phyloP scores from a whole-genome alignment of 257 asterid species.

The Nemophila menziesii region DNA sequence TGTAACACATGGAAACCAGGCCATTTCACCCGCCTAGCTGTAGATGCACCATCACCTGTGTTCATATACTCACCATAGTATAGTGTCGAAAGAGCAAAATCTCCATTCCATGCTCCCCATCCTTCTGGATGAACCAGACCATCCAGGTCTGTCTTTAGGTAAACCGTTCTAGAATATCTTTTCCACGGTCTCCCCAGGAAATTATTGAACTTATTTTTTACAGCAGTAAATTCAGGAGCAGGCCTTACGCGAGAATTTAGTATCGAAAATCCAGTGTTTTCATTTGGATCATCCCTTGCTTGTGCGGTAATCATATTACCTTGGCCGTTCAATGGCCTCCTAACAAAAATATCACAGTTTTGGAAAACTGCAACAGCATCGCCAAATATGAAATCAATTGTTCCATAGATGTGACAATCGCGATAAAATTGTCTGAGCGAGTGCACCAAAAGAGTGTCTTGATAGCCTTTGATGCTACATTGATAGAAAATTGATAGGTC shows the following conservation, averaged over 20 bases:
- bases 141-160: conserved; percentile 40
- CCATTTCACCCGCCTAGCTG: conserved; percentile 41
- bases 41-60: conserved; percentile 47
- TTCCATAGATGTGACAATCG: conserved; percentile 51
- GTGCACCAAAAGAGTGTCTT: conserved; percentile 53
- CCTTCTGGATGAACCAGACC: conserved; percentile 41
- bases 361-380: conserved; percentile 48
- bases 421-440: conserved; percentile 59
- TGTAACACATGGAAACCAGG: conserved; percentile 48
- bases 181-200: conserved; percentile 68
- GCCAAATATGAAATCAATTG: conserved; percentile 62
- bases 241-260: conserved; percentile 36
- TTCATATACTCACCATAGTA: conserved; percentile 59
- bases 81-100: conserved; percentile 45
- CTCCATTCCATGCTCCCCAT: conserved; percentile 53
- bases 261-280: conserved; percentile 52
- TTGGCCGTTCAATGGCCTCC: conserved; percentile 44
- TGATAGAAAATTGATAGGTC: conserved; percentile 45
- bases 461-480: conserved; percentile 62
- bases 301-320: conserved; percentile 61
- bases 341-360: conserved; percentile 39
- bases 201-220: conserved; percentile 22
- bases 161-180: conserved; percentile 43
- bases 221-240: conserved; percentile 18
- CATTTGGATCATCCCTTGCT: conserved; percentile 33